Evolutionary conservation across 257 asterid species (phyloP).

Genomic region (Rehmannia glutinosa): DNA sequence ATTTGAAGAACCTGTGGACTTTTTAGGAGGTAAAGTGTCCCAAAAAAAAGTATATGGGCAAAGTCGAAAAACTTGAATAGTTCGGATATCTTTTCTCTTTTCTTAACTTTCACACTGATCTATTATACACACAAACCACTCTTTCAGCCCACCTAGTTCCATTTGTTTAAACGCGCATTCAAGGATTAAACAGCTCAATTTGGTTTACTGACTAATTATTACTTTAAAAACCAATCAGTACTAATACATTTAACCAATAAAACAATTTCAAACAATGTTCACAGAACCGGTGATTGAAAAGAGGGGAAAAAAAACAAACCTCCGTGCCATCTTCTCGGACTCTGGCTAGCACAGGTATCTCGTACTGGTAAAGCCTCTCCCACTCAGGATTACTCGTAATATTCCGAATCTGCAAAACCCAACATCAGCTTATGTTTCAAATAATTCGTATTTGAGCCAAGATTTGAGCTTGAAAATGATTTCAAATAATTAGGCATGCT

Average conservation of each 20-base stretch:
- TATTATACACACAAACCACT: background rate
- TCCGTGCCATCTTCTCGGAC: conserved; percentile 73
- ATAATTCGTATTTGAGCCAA: background rate
- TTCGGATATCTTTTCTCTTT: too few relatives aligned
- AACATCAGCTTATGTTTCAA: conserved; percentile 2
- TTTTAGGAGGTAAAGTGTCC: too few relatives aligned
- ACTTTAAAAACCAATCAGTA: background rate
- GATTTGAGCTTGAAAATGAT: conserved; percentile 16
- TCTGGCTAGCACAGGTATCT: conserved; percentile 88
- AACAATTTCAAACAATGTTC: background rate
- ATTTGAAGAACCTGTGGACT: too few relatives aligned
- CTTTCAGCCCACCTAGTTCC: background rate
- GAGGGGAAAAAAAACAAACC: conserved; percentile 30
- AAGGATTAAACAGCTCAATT: background rate
- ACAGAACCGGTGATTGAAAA: background rate
- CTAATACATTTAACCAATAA: background rate
- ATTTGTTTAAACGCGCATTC: background rate
- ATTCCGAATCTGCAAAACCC: conserved; percentile 58
- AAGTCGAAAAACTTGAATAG: too few relatives aligned
- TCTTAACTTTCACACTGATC: too few relatives aligned
- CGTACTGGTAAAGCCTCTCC: conserved; percentile 93
- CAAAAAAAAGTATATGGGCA: too few relatives aligned
- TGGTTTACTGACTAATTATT: background rate
- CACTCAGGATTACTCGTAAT: conserved; percentile 75
- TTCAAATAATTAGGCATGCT: background rate